Conservation (phyloP, 1,284 basidiomycete genomes). For the Anthracocystis panici-leucophaei region DNA sequence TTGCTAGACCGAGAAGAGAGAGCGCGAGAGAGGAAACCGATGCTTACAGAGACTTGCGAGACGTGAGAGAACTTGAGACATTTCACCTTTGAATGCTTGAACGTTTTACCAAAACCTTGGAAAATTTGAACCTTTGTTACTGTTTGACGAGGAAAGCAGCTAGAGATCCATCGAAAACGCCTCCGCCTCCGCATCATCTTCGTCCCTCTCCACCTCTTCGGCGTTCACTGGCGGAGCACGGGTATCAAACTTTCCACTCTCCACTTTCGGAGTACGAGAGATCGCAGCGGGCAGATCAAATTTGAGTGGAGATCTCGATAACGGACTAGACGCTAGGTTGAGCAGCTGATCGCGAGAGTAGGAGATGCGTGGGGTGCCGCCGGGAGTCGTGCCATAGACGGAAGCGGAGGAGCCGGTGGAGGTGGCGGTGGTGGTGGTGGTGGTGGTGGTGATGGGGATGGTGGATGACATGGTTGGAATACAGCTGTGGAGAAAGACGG, state of each 20-base stretch:
- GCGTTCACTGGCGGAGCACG: neutral
- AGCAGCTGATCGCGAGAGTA: constrained; percentile 60
- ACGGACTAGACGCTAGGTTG: constrained; percentile 45
- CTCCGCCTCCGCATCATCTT: constrained; percentile 1
- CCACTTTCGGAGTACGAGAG: constrained; percentile 3
- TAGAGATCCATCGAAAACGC: constrained; percentile 24
- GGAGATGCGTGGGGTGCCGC: constrained; percentile 52
- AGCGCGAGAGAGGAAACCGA: too few species aligned
- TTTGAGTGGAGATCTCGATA: constrained; percentile 37
- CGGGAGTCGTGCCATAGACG: constrained; percentile 54
- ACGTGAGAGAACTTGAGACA: too few species aligned
- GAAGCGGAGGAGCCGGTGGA: neutral
- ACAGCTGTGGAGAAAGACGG: neutral
- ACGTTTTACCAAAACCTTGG: neutral
- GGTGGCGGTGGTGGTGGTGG: constrained; percentile 5
- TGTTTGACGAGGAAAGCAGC: too few species aligned
- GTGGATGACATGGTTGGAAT: constrained; percentile 14
- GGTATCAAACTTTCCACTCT: neutral
- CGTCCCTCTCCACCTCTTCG: neutral
- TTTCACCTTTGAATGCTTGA: neutral
- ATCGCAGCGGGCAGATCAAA: constrained; percentile 13
- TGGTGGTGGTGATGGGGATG: constrained; percentile 18
- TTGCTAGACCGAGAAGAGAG: too few species aligned
- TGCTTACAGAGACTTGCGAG: too few species aligned
- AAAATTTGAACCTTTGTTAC: too few species aligned